Conservation (phyloP, 495 filamentous ascomycete species). For the Penicillium verhagenii region DNA sequence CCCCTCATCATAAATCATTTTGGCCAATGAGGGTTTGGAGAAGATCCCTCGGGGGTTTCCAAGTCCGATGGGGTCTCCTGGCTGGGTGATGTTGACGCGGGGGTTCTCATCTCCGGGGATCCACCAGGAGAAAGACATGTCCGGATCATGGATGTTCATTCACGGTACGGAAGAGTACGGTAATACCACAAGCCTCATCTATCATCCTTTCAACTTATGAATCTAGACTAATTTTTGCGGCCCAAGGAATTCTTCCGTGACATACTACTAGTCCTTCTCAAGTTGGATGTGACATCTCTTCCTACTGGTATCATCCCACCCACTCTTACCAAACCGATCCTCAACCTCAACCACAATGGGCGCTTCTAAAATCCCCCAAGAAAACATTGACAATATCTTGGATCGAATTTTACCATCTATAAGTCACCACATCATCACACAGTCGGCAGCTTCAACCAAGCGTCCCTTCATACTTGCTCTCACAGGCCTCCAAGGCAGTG, state of each 20-base stretch:
- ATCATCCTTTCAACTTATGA: neutral
- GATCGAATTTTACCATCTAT: constrained; percentile 6
- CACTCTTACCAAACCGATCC: too few relatives aligned
- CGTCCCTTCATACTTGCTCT: constrained; percentile 11
- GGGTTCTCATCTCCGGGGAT: neutral
- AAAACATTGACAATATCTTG: constrained; percentile 8
- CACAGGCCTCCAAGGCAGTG: constrained; percentile 20
- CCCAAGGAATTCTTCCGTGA: neutral
- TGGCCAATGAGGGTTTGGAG: constrained; percentile 6
- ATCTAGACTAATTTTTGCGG: neutral
- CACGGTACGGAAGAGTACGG: neutral
- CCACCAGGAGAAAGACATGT: constrained; percentile 18
- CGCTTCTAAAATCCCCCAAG: constrained; percentile 1
- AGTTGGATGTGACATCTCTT: too few relatives aligned
- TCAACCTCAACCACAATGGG: neutral
- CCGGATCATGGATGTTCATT: neutral
- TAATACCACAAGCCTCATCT: neutral
- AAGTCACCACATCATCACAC: neutral
- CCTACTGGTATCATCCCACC: too few relatives aligned
- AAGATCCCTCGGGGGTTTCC: constrained; percentile 9
- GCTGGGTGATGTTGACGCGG: neutral
- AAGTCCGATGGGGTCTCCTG: constrained; percentile 6
- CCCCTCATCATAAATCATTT: neutral
- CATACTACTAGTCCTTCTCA: too few relatives aligned
- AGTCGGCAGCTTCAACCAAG: constrained; percentile 5